Base-by-base conservation (phyloP, 2,329 filamentous ascomycete species). In the Harringtonia lauricola region DNA sequence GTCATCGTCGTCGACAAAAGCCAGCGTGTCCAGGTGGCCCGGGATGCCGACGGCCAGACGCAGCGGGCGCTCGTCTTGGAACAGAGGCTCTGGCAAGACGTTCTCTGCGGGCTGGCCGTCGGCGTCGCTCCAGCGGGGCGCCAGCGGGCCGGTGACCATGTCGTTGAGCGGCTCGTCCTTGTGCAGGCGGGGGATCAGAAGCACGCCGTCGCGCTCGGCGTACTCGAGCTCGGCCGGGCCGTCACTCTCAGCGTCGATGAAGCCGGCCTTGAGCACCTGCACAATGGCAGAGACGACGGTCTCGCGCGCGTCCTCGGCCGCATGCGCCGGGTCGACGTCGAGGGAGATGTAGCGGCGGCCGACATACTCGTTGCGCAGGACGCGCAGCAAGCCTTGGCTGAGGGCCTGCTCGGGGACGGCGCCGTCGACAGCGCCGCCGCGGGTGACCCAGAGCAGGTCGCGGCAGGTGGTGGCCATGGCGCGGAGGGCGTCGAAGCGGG, bases 141-240 rank as follows among this genome's bases (percentile, higher is more conserved):
- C 29, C 29, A 31, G 29, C 29, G 28, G 12, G 12, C 29, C 29
- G 12, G 29, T 31, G 29, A 14, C 29, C 29, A 31, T 31, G 29
- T 31, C 13, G 29, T 31, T 31, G 29, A 14, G n/a, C n/a, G 29
- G 29, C 29, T 31, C 29, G 13, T 7, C 29, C 29, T 31, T 31
- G 29, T 31, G n/a, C 12, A 31, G 29, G n/a, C 58, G 60, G 6
- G 57, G 64, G 0, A 63, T 66, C 44, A 63, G 61, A 48, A 68
- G 60, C 1, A 51, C 50, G n/a, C 63, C 62, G 1, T 46, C 49
- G 12, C 61, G 57, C 52, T 65, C 62, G 55, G 60, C 63, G 50
- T 65, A 68, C 48, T 68, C 65, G 42, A 67, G 56, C 49, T 68
- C 65, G 10, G 55, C 57, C 12, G 56, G 58, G 6, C 55, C 45